Percentiles rank a stretch among this genome's conserved stretches.
Evolutionary conservation across 768 basidiomycete genomes (phyloP).

Genomic region (Chalciporus pseudorubinellus): DNA sequence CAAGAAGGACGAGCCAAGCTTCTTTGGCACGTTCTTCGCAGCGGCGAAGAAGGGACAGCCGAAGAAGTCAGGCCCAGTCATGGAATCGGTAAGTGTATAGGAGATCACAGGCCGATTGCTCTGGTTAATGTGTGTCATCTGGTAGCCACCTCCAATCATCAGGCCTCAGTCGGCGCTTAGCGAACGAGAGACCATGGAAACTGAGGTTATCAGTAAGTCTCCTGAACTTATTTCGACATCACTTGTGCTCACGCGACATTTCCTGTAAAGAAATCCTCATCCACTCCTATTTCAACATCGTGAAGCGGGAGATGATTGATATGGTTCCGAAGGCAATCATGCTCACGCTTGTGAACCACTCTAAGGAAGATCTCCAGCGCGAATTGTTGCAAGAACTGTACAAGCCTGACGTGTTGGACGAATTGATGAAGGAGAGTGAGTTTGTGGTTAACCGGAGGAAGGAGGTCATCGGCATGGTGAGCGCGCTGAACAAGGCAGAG

Average conservation of each 20-base stretch:
- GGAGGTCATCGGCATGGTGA: conserved; percentile 91
- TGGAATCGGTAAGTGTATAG: conserved; percentile 50
- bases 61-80: conserved; percentile 56
- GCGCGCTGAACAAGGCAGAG: conserved; percentile 94
- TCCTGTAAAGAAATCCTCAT: conserved; percentile 78
- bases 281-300: conserved; percentile 95
- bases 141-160: conserved; percentile 79
- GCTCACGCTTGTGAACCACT: conserved; percentile 84
- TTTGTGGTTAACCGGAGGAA: conserved; percentile 86
- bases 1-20: conserved; percentile 87
- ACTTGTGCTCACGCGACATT: conserved; percentile 1
- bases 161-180: conserved; percentile 87
- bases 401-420: conserved; percentile 94
- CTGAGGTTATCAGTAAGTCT: conserved; percentile 95
- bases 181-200: conserved; percentile 97
- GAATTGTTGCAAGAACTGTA: conserved; percentile 95
- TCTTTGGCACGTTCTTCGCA: conserved; percentile 96
- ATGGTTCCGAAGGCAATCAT: conserved; percentile 98
- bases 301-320: conserved; percentile 99
- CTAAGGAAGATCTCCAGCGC: conserved; percentile 92
- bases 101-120: conserved; percentile 13
- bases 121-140: background rate
- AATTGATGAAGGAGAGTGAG: conserved; percentile 93
- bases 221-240: background rate
- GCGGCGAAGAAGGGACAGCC: conserved; percentile 58